Evolutionary conservation across 2,329 filamentous ascomycete genomes (phyloP), one percentile per base, ranked within the genome.

Genomic region (Calycina herbarum): DNA sequence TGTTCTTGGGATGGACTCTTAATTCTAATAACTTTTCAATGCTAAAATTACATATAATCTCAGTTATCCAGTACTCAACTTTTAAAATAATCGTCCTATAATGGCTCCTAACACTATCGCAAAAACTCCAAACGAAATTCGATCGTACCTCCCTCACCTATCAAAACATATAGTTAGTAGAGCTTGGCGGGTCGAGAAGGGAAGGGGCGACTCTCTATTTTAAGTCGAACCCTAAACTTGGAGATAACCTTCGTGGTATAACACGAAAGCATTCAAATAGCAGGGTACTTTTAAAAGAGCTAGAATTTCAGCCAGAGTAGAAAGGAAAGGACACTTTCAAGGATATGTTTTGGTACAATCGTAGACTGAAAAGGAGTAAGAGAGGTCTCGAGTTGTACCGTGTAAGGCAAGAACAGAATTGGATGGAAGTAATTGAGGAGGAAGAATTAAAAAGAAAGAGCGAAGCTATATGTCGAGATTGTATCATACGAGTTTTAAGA

Each of bases 111-210:
- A 45, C 40, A 45, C 42, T 48, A 48, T 48, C 5, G 3, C 15
- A 48, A 48, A 48, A 48, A 48, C 20, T 67, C 31, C 62, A 56
- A 20, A 64, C n/a, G 38, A 48, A 48, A 48, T 20, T 20, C 42
- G 42, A 20, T 48, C 8, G 3, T 20, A 20, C 17, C 17, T 48
- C 17, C 42, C 42, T 48, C 5, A 48, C 15, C 42, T 48, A 20
- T 20, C 17, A 48, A 48, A 48, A 20, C 42, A 20, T 48, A 48
- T 48, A 20, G 42, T 48, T 2, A 48, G 42, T 48, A 20, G 42
- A 48, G 42, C 42, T 48, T 48, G 17, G 42, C 3, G 5, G 3
- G 42, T 48, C 17, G 42, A 48, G 40, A 45, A 45, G 40, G 40
- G 15, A 45, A 45, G 40, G 15, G 40, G 15, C 40, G 15, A 45